Base-by-base conservation (phyloP, 2,329 filamentous ascomycete genomes). In the Penicillium glabrum region DNA sequence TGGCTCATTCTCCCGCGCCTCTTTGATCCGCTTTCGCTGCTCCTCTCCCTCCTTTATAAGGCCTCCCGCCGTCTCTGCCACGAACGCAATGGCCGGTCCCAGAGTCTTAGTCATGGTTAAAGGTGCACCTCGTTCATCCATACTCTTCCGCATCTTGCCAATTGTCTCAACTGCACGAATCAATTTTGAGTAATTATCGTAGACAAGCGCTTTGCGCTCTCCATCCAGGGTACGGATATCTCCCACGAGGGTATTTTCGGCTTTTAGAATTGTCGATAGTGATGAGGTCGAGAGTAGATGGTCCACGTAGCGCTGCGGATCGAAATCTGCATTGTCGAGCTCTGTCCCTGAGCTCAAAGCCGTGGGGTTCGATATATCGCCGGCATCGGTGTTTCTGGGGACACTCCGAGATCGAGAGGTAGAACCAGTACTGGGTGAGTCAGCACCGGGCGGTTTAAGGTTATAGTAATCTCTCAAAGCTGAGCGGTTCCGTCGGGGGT, bases 81-180 rank as follows among this genome's bases (percentile, higher is more conserved):
- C 76, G 54, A 77, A 77, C 1, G 71, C 68, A 62, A 79, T 74
- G 2, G 75, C 73, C 29, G 75, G 75, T 3, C 69, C 70, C 37
- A 79, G 57, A 5, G 75, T 78, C 58, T 77, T 79, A 13, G 77
- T 77, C 70, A 79, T 75, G 0, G 73, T 75, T 66, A 80, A 68
- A n/a, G 79, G 75, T 11, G 73, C 71, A 2, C 75, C 70, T 4
- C 75, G 69, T 48, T 78, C 75, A 61, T 80, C 78, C 73, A 81
- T 79, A 56, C 77, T 79, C 56, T 67, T 69, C 31, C 78, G 71
- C 78, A 81, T 80, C 77, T 90, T 91, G 49, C 90, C 85, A 68
- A 99, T 99, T 3, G 93, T 98, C 75, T 96, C 93, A 11, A 96
- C 97, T 1, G 95, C 95, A n/a, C 89, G 86, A 64, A 99, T 97